phyloP scores from a whole-genome alignment of 2,329 filamentous ascomycete species.

The Diaporthe citriasiana region DNA sequence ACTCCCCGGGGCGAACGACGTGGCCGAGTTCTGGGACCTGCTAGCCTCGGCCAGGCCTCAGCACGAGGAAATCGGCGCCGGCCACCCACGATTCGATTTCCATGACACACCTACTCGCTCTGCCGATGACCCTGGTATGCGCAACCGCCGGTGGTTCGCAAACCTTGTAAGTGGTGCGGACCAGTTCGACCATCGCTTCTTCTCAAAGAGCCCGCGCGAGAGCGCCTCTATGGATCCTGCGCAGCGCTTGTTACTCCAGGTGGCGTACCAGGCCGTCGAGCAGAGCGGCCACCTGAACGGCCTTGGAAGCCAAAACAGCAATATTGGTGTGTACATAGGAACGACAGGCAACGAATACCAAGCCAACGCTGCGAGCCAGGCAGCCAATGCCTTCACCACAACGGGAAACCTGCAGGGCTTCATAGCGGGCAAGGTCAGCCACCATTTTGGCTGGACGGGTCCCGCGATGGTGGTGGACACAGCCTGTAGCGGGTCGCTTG shows the following conservation, averaged over 20 bases:
- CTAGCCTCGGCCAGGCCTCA: conserved; percentile 37
- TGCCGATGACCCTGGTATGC: neutral
- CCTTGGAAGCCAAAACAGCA: neutral
- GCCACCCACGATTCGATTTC: conserved; percentile 10
- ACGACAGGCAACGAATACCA: conserved; percentile 54
- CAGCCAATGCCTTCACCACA: conserved; percentile 54
- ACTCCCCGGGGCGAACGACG: conserved; percentile 49
- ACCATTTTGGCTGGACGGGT: conserved; percentile 54
- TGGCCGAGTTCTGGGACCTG: conserved; percentile 45
- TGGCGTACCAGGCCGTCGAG: conserved; percentile 57
- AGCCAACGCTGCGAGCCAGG: conserved; percentile 54
- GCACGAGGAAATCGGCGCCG: conserved; percentile 34
- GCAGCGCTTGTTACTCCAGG: conserved; percentile 55
- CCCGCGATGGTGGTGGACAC: conserved; percentile 52
- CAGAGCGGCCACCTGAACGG: conserved; percentile 43
- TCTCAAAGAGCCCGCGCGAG: conserved; percentile 55
- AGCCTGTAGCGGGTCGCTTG: conserved; percentile 55
- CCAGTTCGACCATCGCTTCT: conserved; percentile 58
- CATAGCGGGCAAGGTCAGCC: conserved; percentile 48
- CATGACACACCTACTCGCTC: conserved; percentile 12
- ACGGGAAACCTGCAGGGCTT: conserved; percentile 40
- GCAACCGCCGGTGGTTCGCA: conserved; percentile 41
- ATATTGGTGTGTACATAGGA: conserved; percentile 56
- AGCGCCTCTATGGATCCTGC: conserved; percentile 56
- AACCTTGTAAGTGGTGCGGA: conserved; percentile 47